Percentiles rank a stretch among this genome's conserved stretches.
These are phyloP conservation scores for Crepidotus variabilis DNA, from an alignment of 768 basidiomycete genomes.

Conservation along the genomic window DNA sequence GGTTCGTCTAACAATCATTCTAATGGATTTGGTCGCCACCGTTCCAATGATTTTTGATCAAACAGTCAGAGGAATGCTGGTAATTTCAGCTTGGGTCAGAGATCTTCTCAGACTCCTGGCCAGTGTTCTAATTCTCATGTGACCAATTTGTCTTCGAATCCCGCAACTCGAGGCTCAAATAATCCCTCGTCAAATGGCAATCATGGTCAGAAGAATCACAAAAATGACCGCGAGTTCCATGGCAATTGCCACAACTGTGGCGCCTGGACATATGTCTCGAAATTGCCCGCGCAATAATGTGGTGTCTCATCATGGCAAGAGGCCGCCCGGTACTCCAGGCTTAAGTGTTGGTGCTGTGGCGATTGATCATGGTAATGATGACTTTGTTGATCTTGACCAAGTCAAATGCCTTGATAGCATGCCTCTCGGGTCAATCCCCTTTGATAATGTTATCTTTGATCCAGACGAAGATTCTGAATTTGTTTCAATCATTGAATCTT, in stretches of 20 bases:
- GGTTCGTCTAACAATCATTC: too few relatives aligned
- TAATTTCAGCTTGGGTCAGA: too few relatives aligned
- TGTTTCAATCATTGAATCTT: not conserved
- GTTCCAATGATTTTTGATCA: too few relatives aligned
- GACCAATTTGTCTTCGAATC: too few relatives aligned
- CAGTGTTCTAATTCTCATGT: too few relatives aligned
- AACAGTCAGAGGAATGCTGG: too few relatives aligned
- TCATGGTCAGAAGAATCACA: too few relatives aligned
- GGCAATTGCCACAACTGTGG: constrained; percentile 26
- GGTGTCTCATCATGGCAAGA: constrained; percentile 5
- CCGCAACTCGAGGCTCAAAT: too few relatives aligned
- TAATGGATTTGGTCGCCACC: too few relatives aligned
- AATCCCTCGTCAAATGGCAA: too few relatives aligned
- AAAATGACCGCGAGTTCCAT: too few relatives aligned
- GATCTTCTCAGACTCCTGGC: too few relatives aligned
- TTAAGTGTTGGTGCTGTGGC: constrained; percentile 6
- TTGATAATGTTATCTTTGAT: not conserved
- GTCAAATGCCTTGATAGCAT: constrained; percentile 11
- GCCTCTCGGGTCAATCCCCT: not conserved
- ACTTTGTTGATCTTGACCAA: constrained; percentile 3
- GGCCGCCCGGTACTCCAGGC: constrained; percentile 12
- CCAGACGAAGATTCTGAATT: not conserved
- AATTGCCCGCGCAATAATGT: constrained; percentile 24
- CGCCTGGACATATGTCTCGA: constrained; percentile 22
- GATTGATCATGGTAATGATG: not conserved